Evolutionary conservation across 352 stramenopile species (phyloP).

Genomic region (Plasmopara halstedii): DNA sequence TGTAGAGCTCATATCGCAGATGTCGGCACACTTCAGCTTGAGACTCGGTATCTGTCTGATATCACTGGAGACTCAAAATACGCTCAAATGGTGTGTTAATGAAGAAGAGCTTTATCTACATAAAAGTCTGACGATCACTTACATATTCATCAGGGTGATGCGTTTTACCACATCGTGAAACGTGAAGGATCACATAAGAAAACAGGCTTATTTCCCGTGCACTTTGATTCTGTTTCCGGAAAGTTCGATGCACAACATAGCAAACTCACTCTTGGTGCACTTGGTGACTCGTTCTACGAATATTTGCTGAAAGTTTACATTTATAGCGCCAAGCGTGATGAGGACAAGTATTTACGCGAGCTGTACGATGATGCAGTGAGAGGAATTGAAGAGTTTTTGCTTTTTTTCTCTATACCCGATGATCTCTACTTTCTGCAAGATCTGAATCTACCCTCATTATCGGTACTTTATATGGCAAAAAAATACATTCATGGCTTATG

Average conservation of each 20-base stretch:
- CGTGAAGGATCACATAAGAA: constrained; percentile 63
- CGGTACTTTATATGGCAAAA: constrained; percentile 13
- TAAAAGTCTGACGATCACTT: not conserved
- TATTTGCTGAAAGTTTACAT: constrained; percentile 98
- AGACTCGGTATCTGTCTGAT: constrained; percentile 72
- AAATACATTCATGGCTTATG: not conserved
- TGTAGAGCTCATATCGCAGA: constrained; percentile 69
- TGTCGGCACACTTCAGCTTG: constrained; percentile 78
- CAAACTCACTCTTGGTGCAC: constrained; percentile 78
- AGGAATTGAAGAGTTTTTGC: constrained; percentile 88
- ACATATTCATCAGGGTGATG: constrained; percentile 68
- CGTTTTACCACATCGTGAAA: constrained; percentile 66
- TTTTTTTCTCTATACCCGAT: constrained; percentile 59
- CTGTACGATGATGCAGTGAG: constrained; percentile 93
- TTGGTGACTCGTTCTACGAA: constrained; percentile 97
- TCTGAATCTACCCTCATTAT: constrained; percentile 41
- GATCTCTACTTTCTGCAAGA: constrained; percentile 70
- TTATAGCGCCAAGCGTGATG: constrained; percentile 82
- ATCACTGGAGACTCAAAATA: constrained; percentile 76
- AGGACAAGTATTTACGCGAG: constrained; percentile 63
- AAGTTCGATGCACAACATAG: constrained; percentile 19
- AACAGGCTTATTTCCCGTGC: constrained; percentile 85
- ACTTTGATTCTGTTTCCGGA: constrained; percentile 42
- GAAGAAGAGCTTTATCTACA: not conserved
- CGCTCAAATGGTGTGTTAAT: constrained; percentile 35